Evolutionary conservation across 768 basidiomycete species (phyloP), one percentile per base, ranked within the genome.

Genomic region (Leccinum rimulosum): DNA sequence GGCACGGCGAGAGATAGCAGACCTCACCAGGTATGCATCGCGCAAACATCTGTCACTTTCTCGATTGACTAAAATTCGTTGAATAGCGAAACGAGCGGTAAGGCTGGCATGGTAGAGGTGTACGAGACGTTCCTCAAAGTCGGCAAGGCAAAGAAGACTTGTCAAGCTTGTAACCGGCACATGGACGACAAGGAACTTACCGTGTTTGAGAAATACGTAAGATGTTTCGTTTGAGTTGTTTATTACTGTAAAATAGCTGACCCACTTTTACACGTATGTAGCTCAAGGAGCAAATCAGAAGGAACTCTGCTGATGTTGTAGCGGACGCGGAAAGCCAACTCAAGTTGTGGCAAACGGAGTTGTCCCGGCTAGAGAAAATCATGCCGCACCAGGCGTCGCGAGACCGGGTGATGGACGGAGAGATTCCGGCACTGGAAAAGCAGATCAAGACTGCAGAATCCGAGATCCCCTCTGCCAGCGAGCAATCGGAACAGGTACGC

Each of bases 91-190:
- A 28, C 53, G 33, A 53, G 68, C 54, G 47, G 36, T 15, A 73
- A 61, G 45, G 68, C 72, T n/a, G 77, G 72, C 55, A 77, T 72
- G 72, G 74, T 74, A 14, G 73, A 71, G 28, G 77, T 81, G 36
- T 95, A 84, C 57, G 76, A 85, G 57, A 69, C 70, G 1, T 64
- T 91, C 31, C 77, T 93, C 43, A 73, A 76, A 15, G 70, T 73
- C 1, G 91, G 89, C 35, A 83, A 82, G 68, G 75, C 79, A 52
- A 82, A 87, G 61, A 86, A 88, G 66, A 72, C 79, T 0, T 99
- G 96, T 66, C 77, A 82, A 11, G 86, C 85, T 8, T 98, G 96
- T 69, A 84, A 86, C 64, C 83, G 95, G 1, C 77, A 77, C 40
- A 74, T 98, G 68, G 75, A 81, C 22, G 80, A 81, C 28, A 66